Percentiles rank a stretch among this genome's conserved stretches.
phyloP scores from a whole-genome alignment of 2,329 filamentous ascomycete genomes.

The Cladophialophora yegresii region DNA sequence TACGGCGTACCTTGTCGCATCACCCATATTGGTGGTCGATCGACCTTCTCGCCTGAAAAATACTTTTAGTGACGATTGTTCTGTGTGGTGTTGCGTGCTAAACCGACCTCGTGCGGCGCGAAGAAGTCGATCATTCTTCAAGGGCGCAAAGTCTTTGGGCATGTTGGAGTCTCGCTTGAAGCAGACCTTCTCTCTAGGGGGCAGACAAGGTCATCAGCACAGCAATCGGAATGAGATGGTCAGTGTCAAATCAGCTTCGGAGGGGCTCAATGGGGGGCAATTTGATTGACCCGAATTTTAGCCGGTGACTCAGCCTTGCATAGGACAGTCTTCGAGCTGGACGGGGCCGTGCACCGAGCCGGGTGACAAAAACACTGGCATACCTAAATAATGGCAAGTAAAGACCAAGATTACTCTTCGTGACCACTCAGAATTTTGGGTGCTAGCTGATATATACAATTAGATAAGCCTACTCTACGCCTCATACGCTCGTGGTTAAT shows the following conservation, averaged over 20 bases:
- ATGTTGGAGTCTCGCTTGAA: constrained; percentile 48
- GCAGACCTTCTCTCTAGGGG: background rate
- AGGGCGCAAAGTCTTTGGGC: constrained; percentile 72
- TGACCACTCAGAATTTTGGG: too few species aligned
- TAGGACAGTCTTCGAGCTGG: background rate
- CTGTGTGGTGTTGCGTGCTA: constrained; percentile 4
- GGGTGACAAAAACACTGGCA: too few species aligned
- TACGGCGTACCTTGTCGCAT: constrained; percentile 84
- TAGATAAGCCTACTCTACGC: too few species aligned
- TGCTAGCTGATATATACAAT: too few species aligned
- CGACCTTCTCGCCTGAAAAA: constrained; percentile 71
- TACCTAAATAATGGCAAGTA: too few species aligned
- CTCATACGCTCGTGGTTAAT: too few species aligned
- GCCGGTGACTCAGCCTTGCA: background rate
- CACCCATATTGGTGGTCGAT: constrained; percentile 95
- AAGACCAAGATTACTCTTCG: too few species aligned
- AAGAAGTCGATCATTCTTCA: constrained; percentile 91
- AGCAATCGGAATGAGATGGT: background rate
- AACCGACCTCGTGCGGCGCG: constrained; percentile 79
- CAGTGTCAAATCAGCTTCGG: background rate
- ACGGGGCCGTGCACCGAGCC: too few species aligned
- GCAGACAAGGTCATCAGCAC: background rate
- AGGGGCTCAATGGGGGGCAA: background rate
- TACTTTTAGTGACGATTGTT: background rate
- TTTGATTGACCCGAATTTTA: constrained; percentile 1